A percentile compares a stretch with the other conserved stretches of the same genome.
Evolutionary conservation across 108 stramenopile genomes (phyloP).

Genomic region (Mediolabrus comicus): DNA sequence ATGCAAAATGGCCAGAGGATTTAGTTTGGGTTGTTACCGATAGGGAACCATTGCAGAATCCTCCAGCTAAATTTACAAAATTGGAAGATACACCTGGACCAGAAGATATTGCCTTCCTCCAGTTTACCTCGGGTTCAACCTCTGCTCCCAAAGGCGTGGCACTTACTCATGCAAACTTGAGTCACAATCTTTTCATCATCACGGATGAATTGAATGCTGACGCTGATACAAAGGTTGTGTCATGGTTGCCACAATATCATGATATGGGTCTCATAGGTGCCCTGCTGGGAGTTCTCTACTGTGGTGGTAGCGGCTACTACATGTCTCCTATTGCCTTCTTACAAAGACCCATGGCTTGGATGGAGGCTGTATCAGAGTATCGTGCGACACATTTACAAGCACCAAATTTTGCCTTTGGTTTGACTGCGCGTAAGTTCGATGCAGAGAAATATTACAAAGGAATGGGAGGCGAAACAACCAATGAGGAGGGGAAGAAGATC

Average conservation of each 20-base stretch:
- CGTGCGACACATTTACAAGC: conserved; percentile 95
- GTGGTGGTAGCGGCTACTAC: conserved; percentile 96
- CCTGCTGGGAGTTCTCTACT: conserved; percentile 89
- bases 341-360: conserved; percentile 92
- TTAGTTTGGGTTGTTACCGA: conserved; percentile 79
- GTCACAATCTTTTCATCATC: conserved; percentile 91
- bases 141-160: conserved; percentile 95
- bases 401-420: conserved; percentile 96
- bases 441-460: conserved; percentile 31
- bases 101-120: conserved; percentile 88
- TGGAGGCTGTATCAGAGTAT: conserved; percentile 78
- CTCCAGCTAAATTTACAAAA: conserved; percentile 5
- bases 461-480: conserved; percentile 4
- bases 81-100: conserved; percentile 19
- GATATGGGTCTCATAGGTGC: conserved; percentile 99
- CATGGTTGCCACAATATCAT: conserved; percentile 99
- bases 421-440: conserved; percentile 89
- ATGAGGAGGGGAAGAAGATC: conserved; percentile 10
- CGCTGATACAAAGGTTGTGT: conserved; percentile 86
- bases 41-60: conserved; percentile 25
- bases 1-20: conserved; percentile 68
- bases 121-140: conserved; percentile 98
- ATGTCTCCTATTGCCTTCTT: conserved; percentile 95
- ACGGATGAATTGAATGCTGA: conserved; percentile 75
- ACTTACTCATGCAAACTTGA: conserved; percentile 85